Evolutionary conservation across 2,329 filamentous ascomycete species (phyloP).

Genomic region (Paecilomyces fulvus): DNA sequence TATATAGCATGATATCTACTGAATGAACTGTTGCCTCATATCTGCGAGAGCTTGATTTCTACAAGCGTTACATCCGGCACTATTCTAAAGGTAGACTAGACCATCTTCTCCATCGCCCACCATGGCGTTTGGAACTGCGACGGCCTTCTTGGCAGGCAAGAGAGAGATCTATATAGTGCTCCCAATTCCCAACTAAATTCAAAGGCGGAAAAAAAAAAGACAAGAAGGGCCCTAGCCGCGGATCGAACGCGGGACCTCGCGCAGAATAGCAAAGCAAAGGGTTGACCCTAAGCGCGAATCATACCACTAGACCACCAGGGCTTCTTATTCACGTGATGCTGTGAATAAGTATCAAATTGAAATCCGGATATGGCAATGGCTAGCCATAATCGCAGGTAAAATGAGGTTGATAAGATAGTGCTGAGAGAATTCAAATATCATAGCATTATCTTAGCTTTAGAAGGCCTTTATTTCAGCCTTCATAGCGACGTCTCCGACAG

Average conservation of each 20-base stretch:
- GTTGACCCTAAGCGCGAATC: neutral
- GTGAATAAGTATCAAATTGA: too few species aligned
- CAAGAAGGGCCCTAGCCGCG: neutral
- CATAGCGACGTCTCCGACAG: constrained; percentile 26
- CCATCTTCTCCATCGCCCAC: too few species aligned
- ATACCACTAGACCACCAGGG: neutral
- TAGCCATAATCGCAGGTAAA: too few species aligned
- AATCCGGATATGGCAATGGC: too few species aligned
- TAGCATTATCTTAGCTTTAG: neutral
- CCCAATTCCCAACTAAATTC: too few species aligned
- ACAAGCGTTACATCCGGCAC: neutral
- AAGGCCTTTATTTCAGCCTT: constrained; percentile 26
- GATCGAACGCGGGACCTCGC: neutral
- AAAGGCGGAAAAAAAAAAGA: neutral
- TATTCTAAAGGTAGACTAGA: neutral
- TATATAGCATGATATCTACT: neutral
- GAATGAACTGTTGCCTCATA: neutral
- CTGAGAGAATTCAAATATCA: neutral
- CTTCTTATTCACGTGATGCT: neutral
- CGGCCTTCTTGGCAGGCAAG: too few species aligned
- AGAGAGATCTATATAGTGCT: too few species aligned
- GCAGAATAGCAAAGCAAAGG: neutral
- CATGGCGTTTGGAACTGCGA: too few species aligned
- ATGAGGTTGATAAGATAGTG: too few species aligned
- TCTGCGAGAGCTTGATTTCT: neutral